Evolutionary conservation across 176 grass and related monocot genomes (phyloP), one percentile per base, ranked within the genome.

Genomic region (Miscanthus lutarioriparius): DNA sequence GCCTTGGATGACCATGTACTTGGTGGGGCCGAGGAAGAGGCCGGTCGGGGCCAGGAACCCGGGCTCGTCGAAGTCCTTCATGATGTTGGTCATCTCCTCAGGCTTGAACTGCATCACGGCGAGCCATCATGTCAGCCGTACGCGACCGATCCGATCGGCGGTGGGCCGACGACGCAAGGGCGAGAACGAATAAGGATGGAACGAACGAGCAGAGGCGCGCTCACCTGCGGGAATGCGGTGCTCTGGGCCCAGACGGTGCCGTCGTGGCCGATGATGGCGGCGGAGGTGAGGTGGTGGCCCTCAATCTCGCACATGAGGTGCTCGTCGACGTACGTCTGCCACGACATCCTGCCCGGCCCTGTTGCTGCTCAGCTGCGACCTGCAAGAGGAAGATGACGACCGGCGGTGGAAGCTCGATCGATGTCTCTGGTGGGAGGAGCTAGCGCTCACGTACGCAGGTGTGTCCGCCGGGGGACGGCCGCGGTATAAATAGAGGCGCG

Each of bases 1-100:
- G 47, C 95, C 95, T 51, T 97, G 95, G 87, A 97, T 89, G 79
- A 97, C 92, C 92, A 91, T 97, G 68, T 94, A 97, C 79, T 97
- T 97, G 5, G 79, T 48, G 43, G 82, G 32, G 58, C 79, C 92
- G 27, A 97, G 79, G 74, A 90, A 86, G 63, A 97, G 72, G 47
- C 95, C 92, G 40, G 89, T 93, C 12, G 92, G 92, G 22, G 95
- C 92, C 27, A 97, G 92, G 64, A 77, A 75, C 38, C 95, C 95
- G 8, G 95, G 95, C 85, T 97, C 92, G 79, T 92, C 89, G 87
- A 97, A 95, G 78, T 94, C 95, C 74, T 95, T 92, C 82, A 94
- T 86, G 71, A 94, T 94, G 80, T 70, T 85, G 73, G 70, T 2
- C n/a, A 93, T 89, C 83, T 97, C 90, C 82, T 89, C 88, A 33